A percentile compares a stretch with the other conserved stretches of the same genome.
These are phyloP conservation scores for Serendipita sp. DNA, from an alignment of 768 basidiomycete species.

Conservation along the genomic window DNA sequence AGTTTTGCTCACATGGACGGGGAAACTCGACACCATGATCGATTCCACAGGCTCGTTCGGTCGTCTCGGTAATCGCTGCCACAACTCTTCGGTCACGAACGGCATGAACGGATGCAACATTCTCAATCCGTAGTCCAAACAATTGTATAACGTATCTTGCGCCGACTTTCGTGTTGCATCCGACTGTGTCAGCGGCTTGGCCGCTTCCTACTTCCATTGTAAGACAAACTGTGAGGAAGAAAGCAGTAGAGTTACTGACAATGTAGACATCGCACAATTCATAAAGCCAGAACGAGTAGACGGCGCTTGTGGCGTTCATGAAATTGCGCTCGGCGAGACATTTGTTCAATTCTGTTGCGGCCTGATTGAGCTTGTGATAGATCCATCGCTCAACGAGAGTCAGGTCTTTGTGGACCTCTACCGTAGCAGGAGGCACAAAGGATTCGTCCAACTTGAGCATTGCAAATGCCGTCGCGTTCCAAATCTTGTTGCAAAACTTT, in stretches of 20 bases:
- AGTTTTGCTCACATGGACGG: conserved; percentile 44
- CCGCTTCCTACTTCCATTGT: conserved; percentile 57
- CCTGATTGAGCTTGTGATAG: conserved; percentile 78
- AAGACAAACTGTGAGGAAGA: neutral
- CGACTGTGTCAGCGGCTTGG: conserved; percentile 93
- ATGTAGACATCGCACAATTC: conserved; percentile 99
- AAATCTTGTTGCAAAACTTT: conserved; percentile 99
- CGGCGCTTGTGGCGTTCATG: conserved; percentile 73
- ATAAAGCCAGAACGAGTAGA: conserved; percentile 93
- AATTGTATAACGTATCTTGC: conserved; percentile 91
- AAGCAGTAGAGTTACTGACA: conserved; percentile 30
- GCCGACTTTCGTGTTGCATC: conserved; percentile 55
- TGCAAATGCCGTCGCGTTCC: conserved; percentile 99
- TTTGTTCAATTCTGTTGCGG: conserved; percentile 59
- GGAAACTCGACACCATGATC: conserved; percentile 82
- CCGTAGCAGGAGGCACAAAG: conserved; percentile 57
- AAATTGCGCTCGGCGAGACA: conserved; percentile 72
- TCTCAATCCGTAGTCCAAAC: conserved; percentile 77
- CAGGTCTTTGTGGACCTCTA: conserved; percentile 37
- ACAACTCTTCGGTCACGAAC: conserved; percentile 94
- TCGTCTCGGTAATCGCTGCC: conserved; percentile 86
- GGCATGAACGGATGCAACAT: conserved; percentile 98
- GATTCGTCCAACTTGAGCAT: conserved; percentile 84
- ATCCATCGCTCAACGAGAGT: conserved; percentile 85
- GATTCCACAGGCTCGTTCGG: conserved; percentile 68